These are phyloP conservation scores for Marchantia polymorpha DNA, from an alignment of 225 moss, liverwort and hornwort genomes.

Conservation along the genomic window DNA sequence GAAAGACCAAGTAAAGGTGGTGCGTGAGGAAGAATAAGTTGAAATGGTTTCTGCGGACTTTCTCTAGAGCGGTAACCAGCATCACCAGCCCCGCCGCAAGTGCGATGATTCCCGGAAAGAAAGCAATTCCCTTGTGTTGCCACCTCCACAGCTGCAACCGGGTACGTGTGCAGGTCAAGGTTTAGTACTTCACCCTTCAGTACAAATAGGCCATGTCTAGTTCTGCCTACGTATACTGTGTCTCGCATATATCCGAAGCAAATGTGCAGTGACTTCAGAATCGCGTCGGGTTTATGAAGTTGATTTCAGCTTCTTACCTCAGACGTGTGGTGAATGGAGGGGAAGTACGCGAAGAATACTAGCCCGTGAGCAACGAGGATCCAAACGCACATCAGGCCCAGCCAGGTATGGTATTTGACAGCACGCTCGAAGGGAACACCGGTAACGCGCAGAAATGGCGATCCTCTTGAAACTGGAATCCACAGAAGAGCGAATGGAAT, in stretches of 20 bases:
- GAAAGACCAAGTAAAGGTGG: conserved; percentile 55
- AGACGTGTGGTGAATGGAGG: not conserved
- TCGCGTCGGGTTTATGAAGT: too few relatives aligned
- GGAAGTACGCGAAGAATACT: conserved; percentile 2
- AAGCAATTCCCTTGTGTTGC: conserved; percentile 37
- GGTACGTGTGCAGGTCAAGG: not conserved
- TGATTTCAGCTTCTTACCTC: not conserved
- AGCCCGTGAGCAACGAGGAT: conserved; percentile 16
- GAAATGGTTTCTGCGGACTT: conserved; percentile 48
- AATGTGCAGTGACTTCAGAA: not conserved
- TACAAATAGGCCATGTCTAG: too few relatives aligned
- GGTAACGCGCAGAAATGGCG: conserved; percentile 49
- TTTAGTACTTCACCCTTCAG: too few relatives aligned
- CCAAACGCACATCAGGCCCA: conserved; percentile 33
- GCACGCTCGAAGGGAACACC: conserved; percentile 61
- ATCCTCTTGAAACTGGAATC: conserved; percentile 55
- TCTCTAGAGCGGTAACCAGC: conserved; percentile 51
- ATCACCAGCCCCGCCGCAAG: conserved; percentile 50
- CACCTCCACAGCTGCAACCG: conserved; percentile 4
- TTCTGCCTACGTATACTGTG: too few relatives aligned
- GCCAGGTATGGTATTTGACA: conserved; percentile 60
- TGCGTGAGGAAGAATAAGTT: conserved; percentile 58
- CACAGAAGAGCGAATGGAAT: conserved; percentile 51
- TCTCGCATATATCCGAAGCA: not conserved
- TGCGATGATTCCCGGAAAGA: conserved; percentile 60